These are phyloP conservation scores for Verbascum thapsus DNA, from an alignment of 257 asterid genomes.

Conservation along the genomic window DNA sequence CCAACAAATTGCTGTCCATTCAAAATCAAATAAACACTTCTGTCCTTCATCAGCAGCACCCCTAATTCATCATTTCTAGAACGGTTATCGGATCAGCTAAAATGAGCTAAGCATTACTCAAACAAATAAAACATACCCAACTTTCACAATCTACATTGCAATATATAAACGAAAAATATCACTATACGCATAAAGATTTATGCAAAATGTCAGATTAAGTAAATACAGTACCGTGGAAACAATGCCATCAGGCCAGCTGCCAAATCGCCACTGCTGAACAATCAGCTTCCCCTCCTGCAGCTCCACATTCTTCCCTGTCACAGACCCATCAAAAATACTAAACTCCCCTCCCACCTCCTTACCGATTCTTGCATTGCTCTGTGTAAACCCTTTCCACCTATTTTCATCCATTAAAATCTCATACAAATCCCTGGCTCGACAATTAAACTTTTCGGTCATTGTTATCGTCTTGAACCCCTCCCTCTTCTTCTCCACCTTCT, in stretches of 20 bases:
- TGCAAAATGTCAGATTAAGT: background rate
- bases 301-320: slow-evolving; percentile 78
- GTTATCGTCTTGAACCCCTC: slow-evolving; percentile 93
- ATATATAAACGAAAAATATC: background rate
- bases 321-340: slow-evolving; percentile 88
- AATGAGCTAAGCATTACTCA: background rate
- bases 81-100: background rate
- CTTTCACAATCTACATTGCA: background rate
- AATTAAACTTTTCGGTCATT: slow-evolving; percentile 83
- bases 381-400: slow-evolving; percentile 95
- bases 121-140: background rate
- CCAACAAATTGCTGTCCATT: background rate
- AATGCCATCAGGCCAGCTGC: slow-evolving; percentile 70
- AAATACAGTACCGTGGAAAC: slow-evolving; percentile 42
- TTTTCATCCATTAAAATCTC: slow-evolving; percentile 97
- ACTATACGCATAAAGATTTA: background rate
- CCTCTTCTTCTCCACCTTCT: slow-evolving; percentile 60
- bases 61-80: background rate
- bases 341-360: slow-evolving; percentile 90
- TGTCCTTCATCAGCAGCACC: background rate
- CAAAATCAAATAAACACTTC: background rate
- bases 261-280: slow-evolving; percentile 68
- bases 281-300: slow-evolving; percentile 70
- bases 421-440: slow-evolving; percentile 75
- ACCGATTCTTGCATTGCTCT: slow-evolving; percentile 87